A percentile compares a stretch with the other conserved stretches of the same genome.
These are phyloP conservation scores for Candida golubevii DNA, from an alignment of 805 yeast species.

Conservation along the genomic window DNA sequence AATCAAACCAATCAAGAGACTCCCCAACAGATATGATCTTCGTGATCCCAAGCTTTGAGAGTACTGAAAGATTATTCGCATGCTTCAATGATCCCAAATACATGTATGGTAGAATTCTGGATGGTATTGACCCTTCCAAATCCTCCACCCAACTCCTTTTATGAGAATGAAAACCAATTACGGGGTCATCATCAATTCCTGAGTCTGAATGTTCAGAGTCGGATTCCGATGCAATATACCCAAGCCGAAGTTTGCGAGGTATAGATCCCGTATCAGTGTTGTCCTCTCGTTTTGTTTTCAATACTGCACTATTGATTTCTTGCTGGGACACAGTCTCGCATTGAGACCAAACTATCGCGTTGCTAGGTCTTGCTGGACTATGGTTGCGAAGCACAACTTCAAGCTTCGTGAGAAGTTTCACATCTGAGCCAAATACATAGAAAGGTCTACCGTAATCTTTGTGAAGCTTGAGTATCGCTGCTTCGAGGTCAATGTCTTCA, in stretches of 20 bases:
- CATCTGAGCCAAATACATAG: conserved; percentile 77
- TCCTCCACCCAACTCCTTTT: conserved; percentile 34
- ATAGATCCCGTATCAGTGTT: conserved; percentile 2
- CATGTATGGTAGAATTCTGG: conserved; percentile 74
- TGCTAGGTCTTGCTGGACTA: conserved; percentile 45
- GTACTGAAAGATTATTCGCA: conserved; percentile 66
- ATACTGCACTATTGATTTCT: conserved; percentile 34
- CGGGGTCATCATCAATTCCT: background rate
- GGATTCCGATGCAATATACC: conserved; percentile 26
- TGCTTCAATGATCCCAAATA: conserved; percentile 82
- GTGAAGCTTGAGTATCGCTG: conserved; percentile 66
- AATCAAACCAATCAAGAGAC: conserved; percentile 55
- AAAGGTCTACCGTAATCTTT: conserved; percentile 67
- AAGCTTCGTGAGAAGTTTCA: conserved; percentile 56
- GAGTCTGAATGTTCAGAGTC: conserved; percentile 16
- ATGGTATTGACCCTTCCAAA: conserved; percentile 71
- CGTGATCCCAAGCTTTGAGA: conserved; percentile 61
- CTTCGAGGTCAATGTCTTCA: conserved; percentile 54
- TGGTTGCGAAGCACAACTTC: conserved; percentile 56
- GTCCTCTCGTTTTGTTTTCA: conserved; percentile 15
- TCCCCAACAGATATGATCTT: conserved; percentile 88
- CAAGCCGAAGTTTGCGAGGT: conserved; percentile 19
- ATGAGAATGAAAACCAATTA: background rate
- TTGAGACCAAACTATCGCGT: conserved; percentile 24
- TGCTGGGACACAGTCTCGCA: conserved; percentile 25